Conservation (phyloP, 1,284 basidiomycete genomes). For the Marasmius fiardii region DNA sequence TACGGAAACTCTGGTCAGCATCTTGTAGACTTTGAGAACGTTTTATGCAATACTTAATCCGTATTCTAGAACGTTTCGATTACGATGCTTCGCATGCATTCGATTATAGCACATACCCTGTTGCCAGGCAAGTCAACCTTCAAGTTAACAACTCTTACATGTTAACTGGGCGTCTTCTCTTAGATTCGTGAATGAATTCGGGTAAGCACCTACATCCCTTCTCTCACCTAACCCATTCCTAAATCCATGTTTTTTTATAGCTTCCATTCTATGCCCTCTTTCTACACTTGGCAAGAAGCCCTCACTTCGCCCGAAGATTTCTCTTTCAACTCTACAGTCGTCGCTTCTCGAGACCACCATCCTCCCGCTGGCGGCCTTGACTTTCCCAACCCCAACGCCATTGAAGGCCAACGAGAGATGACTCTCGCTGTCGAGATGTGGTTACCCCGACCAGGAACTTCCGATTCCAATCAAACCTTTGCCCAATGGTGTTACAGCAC, state of each 20-base stretch:
- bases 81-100: constrained; percentile 55
- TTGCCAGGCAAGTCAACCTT: constrained; percentile 34
- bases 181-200: constrained; percentile 62
- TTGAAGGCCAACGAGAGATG: constrained; percentile 54
- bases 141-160: neutral
- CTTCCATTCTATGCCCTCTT: constrained; percentile 65
- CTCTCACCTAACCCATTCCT: neutral
- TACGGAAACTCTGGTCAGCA: constrained; percentile 54
- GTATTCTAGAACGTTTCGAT: constrained; percentile 47
- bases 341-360: constrained; percentile 58
- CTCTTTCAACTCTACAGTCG: constrained; percentile 57
- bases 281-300: constrained; percentile 61
- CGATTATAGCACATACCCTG: constrained; percentile 53
- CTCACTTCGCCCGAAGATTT: constrained; percentile 48
- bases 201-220: constrained; percentile 27
- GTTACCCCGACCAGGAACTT: constrained; percentile 49
- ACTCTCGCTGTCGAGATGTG: constrained; percentile 46
- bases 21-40: neutral
- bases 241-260: constrained; percentile 29
- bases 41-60: neutral
- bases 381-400: constrained; percentile 58
- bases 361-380: constrained; percentile 51
- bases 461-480: constrained; percentile 53
- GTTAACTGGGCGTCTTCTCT: neutral
- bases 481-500: constrained; percentile 62